Evolutionary conservation across 768 basidiomycete genomes (phyloP), one percentile per base, ranked within the genome.

Genomic region (Sporobolomyces phaffii): DNA sequence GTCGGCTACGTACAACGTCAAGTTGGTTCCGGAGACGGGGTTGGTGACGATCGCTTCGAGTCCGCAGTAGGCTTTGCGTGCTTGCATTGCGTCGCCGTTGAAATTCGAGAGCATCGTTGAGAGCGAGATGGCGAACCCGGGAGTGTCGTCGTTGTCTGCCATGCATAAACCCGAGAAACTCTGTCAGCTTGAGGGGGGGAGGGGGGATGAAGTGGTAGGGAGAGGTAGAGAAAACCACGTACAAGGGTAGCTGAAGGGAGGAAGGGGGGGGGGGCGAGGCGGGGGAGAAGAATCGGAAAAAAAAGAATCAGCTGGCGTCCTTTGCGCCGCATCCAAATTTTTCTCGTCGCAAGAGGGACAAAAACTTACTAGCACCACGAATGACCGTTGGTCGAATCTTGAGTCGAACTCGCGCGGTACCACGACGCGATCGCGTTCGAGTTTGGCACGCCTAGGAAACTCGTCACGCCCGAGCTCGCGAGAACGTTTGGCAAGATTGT

Each of bases 371-470:
- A 44, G 54, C 71, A 72, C 72, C 73, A 72, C n/a, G 50, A 57
- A 11, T 54, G 48, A 2, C 73, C 72, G 62, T 75, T 75, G 14
- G 74, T 75, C 31, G 59, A 62, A 43, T 75, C 74, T 24, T 29
- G 8, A 9, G 29, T 22, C 3, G 33, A 41, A 54, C 70, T 62
- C n/a, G 74, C 68, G 22, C 50, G 45, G 70, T 59, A 75, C 74
- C 74, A 72, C 1, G 68, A 60, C 22, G 38, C 11, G 62, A 67
- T 63, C 47, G 59, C 49, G 34, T 22, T 31, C 29, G 48, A 45
- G 41, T 58, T 58, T n/a, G 34, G 34, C 18, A 31, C 9, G 4
- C 10, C 43, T 2, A 34, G 17, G 43, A 58, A 58, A 20, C 56
- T 34, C 20, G 41, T 58, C 28, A 58, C 56, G 22, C 43, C 41